Evolutionary conservation across 805 yeast genomes (phyloP).

Genomic region (Naumovozyma castellii): DNA sequence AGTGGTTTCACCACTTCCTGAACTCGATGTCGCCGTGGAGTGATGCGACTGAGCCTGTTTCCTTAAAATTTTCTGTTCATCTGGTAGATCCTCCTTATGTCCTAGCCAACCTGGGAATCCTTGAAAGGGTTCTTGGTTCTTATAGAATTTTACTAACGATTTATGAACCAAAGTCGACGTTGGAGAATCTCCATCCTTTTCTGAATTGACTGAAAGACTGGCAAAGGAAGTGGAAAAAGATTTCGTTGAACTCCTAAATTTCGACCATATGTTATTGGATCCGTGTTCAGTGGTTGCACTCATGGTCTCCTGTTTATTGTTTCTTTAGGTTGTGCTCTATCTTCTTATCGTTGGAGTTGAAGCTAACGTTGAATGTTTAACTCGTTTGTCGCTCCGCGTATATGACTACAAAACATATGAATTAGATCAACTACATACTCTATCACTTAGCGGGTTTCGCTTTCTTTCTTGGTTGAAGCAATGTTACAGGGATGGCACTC

Average conservation of each 20-base stretch:
- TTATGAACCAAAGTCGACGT: constrained; percentile 38
- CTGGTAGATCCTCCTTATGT: constrained; percentile 27
- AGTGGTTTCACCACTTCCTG: constrained; percentile 1
- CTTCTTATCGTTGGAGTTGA: too few species aligned
- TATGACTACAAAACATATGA: not conserved
- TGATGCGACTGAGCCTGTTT: constrained; percentile 13
- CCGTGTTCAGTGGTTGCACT: constrained; percentile 6
- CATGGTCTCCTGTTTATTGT: not conserved
- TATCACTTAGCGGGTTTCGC: constrained; percentile 2
- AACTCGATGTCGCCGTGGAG: constrained; percentile 7
- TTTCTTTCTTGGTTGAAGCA: constrained; percentile 12
- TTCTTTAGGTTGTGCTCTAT: not conserved
- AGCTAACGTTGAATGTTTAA: too few species aligned
- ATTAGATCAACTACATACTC: not conserved
- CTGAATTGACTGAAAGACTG: constrained; percentile 24
- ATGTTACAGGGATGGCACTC: not conserved
- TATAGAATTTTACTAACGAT: constrained; percentile 35
- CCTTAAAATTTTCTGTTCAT: constrained; percentile 24
- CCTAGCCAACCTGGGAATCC: constrained; percentile 33
- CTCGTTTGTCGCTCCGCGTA: too few species aligned
- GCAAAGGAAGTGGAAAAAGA: constrained; percentile 23
- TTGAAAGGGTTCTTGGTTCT: constrained; percentile 25
- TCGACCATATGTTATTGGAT: constrained; percentile 25
- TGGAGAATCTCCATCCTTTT: constrained; percentile 35
- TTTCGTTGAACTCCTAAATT: constrained; percentile 26